phyloP scores from a whole-genome alignment of 169 alveolate species.

The Amoebophrya sp. region DNA sequence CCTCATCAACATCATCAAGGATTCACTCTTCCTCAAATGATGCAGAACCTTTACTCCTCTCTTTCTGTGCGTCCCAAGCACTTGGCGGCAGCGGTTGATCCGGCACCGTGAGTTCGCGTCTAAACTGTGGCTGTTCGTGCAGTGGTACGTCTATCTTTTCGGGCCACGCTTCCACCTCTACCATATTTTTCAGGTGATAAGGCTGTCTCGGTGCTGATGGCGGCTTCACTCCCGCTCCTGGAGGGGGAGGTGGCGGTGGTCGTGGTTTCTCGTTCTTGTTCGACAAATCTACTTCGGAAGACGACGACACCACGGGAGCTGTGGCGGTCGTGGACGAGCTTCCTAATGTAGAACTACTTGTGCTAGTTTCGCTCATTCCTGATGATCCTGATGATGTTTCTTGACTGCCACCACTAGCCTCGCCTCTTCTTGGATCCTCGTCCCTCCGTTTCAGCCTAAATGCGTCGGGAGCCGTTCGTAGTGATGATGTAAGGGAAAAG shows the following conservation, averaged over 20 bases:
- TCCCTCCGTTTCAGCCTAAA: neutral
- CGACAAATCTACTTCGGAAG: neutral
- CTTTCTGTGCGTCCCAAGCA: too few relatives aligned
- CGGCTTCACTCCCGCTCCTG: neutral
- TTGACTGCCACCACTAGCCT: too few relatives aligned
- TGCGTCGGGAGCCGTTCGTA: too few relatives aligned
- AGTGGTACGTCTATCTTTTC: neutral
- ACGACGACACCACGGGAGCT: neutral
- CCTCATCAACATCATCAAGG: too few relatives aligned
- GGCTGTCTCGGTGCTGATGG: neutral
- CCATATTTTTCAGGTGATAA: too few relatives aligned
- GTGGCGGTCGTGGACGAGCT: neutral
- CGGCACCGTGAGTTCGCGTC: neutral
- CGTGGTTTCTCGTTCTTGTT: neutral
- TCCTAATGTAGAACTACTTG: neutral
- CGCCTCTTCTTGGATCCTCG: neutral
- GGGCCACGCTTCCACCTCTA: neutral
- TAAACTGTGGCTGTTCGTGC: neutral
- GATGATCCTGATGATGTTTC: too few relatives aligned
- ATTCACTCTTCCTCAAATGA: too few relatives aligned
- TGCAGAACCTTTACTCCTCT: too few relatives aligned
- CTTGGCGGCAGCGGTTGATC: constrained; percentile 12
- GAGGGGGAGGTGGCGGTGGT: neutral
- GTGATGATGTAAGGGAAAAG: too few relatives aligned
- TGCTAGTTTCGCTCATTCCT: too few relatives aligned